These are phyloP conservation scores for Aspergillus campestris DNA, from an alignment of 495 filamentous ascomycete species.

Conservation along the genomic window DNA sequence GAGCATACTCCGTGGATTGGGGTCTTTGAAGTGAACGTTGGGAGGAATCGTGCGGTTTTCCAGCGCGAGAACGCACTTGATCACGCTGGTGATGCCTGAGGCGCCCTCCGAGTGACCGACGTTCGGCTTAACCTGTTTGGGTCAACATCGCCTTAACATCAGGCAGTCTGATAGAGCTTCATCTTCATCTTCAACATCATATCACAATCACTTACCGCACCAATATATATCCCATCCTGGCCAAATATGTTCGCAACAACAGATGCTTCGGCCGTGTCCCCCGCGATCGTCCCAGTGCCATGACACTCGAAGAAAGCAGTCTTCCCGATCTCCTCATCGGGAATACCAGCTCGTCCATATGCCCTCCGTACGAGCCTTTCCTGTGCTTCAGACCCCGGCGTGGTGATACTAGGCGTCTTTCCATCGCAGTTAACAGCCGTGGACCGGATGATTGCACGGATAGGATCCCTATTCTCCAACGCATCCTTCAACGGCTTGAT, in stretches of 20 bases:
- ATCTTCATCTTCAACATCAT: background rate
- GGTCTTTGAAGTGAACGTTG: slow-evolving; percentile 22
- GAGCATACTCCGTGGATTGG: slow-evolving; percentile 10
- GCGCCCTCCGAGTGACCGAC: slow-evolving; percentile 43
- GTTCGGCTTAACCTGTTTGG: slow-evolving; percentile 33
- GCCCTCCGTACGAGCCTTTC: slow-evolving; percentile 17
- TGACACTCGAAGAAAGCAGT: slow-evolving; percentile 31
- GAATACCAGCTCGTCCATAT: slow-evolving; percentile 18
- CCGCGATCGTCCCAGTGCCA: slow-evolving; percentile 31
- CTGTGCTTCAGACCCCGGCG: slow-evolving; percentile 3
- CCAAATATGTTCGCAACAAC: slow-evolving; percentile 40
- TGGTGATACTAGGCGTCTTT: slow-evolving; percentile 4
- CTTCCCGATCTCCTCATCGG: slow-evolving; percentile 4
- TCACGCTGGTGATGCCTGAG: slow-evolving; percentile 44
- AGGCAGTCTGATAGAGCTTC: too few relatives aligned
- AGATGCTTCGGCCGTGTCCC: slow-evolving; percentile 32
- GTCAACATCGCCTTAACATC: too few relatives aligned
- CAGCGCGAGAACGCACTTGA: slow-evolving; percentile 46
- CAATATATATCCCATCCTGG: slow-evolving; percentile 12
- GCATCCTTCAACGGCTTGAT: slow-evolving; percentile 24
- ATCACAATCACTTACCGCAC: slow-evolving; percentile 12
- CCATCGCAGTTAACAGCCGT: slow-evolving; percentile 29
- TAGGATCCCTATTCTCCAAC: slow-evolving; percentile 19
- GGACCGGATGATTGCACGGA: slow-evolving; percentile 30
- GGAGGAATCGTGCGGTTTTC: slow-evolving; percentile 39